These are phyloP conservation scores for Pyricularia grisea DNA, from an alignment of 2,329 filamentous ascomycete genomes.

Conservation along the genomic window DNA sequence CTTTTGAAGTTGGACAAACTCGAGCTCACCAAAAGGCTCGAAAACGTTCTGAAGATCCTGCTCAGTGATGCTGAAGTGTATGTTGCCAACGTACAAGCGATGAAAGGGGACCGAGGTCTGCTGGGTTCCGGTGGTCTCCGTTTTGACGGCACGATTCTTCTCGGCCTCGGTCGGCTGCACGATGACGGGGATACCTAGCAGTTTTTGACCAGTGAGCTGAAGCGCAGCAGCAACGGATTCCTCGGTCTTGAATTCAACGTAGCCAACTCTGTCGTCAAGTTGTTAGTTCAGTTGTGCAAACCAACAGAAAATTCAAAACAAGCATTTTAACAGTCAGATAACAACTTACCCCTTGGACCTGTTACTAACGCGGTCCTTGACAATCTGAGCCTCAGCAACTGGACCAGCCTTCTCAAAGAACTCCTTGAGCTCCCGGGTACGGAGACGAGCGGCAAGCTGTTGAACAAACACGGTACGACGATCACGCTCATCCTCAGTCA, in stretches of 20 bases:
- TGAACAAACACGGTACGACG: conserved; percentile 96
- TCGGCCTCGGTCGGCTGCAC: conserved; percentile 97
- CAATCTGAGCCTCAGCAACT: conserved; percentile 95
- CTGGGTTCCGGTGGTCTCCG: conserved; percentile 57
- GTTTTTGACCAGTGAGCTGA: conserved; percentile 96
- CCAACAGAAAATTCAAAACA: conserved; percentile 18
- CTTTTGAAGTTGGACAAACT: conserved; percentile 96
- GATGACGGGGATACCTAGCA: conserved; percentile 97
- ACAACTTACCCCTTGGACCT: conserved; percentile 84
- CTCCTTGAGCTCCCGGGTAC: conserved; percentile 82
- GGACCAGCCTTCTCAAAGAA: conserved; percentile 95
- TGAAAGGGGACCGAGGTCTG: conserved; percentile 90
- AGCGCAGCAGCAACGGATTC: conserved; percentile 88
- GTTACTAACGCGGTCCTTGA: conserved; percentile 93
- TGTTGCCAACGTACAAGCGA: conserved; percentile 96
- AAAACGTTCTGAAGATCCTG: conserved; percentile 93
- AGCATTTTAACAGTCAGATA: background rate
- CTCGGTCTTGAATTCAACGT: conserved; percentile 97
- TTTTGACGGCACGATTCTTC: conserved; percentile 95
- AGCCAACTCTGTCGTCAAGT: conserved; percentile 65
- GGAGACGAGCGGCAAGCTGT: conserved; percentile 87
- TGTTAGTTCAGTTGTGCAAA: conserved; percentile 16
- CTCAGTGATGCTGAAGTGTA: conserved; percentile 98
- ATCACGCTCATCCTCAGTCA: conserved; percentile 93
- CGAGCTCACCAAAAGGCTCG: conserved; percentile 93